Conservation (phyloP, 768 basidiomycete species). For the Flagelloscypha sp. region DNA sequence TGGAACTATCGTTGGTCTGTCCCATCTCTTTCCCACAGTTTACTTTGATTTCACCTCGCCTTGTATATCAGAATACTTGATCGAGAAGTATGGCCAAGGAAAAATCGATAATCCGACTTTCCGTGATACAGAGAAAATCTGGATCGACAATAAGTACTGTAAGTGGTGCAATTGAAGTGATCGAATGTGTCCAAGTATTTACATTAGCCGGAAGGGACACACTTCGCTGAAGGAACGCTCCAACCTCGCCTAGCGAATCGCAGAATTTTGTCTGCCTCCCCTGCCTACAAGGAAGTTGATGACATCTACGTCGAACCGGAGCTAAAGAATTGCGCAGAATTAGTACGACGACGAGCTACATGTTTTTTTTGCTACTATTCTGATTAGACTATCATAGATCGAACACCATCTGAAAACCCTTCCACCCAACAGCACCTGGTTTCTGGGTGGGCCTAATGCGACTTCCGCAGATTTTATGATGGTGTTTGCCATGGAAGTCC, state of each 20-base stretch:
- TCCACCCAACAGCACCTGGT: too few species aligned
- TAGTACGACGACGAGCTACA: too few species aligned
- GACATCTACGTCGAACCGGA: too few species aligned
- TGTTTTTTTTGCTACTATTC: too few species aligned
- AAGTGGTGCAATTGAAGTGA: not conserved
- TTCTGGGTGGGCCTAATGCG: slow-evolving; percentile 16
- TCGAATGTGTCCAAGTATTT: not conserved
- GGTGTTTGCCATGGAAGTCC: slow-evolving; percentile 14
- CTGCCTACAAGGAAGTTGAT: too few species aligned
- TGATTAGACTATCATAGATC: too few species aligned
- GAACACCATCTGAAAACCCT: too few species aligned
- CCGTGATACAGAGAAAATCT: too few species aligned
- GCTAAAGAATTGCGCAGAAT: too few species aligned
- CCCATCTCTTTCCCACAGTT: not conserved
- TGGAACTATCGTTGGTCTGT: slow-evolving; percentile 24
- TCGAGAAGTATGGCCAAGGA: slow-evolving; percentile 14
- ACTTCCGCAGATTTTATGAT: slow-evolving; percentile 23
- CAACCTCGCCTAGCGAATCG: too few species aligned
- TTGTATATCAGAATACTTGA: slow-evolving; percentile 12
- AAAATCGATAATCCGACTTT: slow-evolving; percentile 9
- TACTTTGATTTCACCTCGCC: not conserved
- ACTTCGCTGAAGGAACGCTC: slow-evolving; percentile 18
- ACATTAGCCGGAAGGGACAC: slow-evolving; percentile 8
- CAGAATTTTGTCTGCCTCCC: too few species aligned
- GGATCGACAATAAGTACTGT: slow-evolving; percentile 14